phyloP scores from a whole-genome alignment of 148 eudicot genomes.

The Limonium bicolor region DNA sequence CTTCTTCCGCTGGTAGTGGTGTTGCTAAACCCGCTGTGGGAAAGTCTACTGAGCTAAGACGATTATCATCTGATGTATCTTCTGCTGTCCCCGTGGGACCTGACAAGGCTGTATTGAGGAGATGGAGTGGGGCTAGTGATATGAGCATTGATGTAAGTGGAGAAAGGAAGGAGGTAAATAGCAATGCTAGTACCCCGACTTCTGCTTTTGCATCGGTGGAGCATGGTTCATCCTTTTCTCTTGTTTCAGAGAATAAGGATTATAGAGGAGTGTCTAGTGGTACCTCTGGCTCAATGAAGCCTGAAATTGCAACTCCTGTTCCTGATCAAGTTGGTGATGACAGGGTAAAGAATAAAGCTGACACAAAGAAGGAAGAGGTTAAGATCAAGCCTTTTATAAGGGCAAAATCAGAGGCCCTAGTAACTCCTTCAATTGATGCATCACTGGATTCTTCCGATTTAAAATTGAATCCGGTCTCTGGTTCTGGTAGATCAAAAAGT shows the following conservation, averaged over 20 bases:
- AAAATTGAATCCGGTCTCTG: constrained; percentile 12
- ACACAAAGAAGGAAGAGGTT: constrained; percentile 17
- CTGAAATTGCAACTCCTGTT: constrained; percentile 14
- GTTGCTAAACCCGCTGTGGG: constrained; percentile 36
- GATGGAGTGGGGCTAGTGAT: constrained; percentile 99
- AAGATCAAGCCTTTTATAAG: constrained; percentile 13
- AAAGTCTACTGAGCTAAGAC: constrained; percentile 49
- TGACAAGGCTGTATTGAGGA: constrained; percentile 72
- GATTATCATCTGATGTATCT: constrained; percentile 65
- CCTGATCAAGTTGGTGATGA: constrained; percentile 8
- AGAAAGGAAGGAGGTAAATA: constrained; percentile 61
- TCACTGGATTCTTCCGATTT: constrained; percentile 15
- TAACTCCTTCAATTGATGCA: constrained; percentile 15
- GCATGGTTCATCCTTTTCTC: constrained; percentile 3
- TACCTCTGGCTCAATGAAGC: constrained; percentile 8
- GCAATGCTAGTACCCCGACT: constrained; percentile 39
- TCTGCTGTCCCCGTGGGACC: constrained; percentile 18
- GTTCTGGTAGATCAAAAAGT: constrained; percentile 15
- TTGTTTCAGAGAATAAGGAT: constrained; percentile 8
- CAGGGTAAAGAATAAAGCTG: constrained; percentile 12
- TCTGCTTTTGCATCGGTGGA: constrained; percentile 14
- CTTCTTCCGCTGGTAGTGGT: constrained; percentile 39
- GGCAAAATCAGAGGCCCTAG: constrained; percentile 11
- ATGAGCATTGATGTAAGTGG: constrained; percentile 90
- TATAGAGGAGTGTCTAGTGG: constrained; percentile 5